Conservation (phyloP, 2,329 filamentous ascomycete genomes). For the Cladosporium sp. region DNA sequence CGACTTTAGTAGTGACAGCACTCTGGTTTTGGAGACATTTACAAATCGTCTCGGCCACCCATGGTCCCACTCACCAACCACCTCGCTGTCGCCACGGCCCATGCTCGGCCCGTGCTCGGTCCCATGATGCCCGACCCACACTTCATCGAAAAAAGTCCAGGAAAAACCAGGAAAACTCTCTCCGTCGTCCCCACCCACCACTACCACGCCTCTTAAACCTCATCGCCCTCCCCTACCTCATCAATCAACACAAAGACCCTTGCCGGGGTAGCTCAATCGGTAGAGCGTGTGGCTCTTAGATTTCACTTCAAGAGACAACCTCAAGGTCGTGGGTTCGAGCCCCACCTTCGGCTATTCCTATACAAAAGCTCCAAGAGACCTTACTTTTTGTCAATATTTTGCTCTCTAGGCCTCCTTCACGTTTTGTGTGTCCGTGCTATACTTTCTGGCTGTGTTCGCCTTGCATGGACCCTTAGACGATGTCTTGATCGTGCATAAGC, state of each 20-base stretch:
- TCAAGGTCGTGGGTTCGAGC: conserved; percentile 25
- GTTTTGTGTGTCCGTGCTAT: too few relatives aligned
- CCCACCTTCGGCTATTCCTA: conserved; percentile 26
- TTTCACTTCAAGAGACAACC: conserved; percentile 18
- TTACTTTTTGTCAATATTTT: background rate
- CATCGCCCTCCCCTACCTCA: background rate
- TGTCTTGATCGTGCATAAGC: too few relatives aligned
- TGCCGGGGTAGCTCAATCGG: conserved; percentile 49
- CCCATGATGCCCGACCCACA: background rate
- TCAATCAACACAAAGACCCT: conserved; percentile 3
- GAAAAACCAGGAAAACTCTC: background rate
- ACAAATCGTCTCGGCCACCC: too few relatives aligned
- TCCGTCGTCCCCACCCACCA: background rate
- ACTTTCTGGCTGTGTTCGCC: too few relatives aligned
- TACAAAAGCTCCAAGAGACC: conserved; percentile 8
- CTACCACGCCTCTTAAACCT: background rate
- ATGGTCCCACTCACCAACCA: background rate
- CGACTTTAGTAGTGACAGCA: too few relatives aligned
- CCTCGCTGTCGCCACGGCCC: background rate
- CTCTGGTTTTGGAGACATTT: too few relatives aligned
- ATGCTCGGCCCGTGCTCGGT: background rate
- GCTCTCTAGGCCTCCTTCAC: too few relatives aligned
- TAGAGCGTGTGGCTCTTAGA: conserved; percentile 50
- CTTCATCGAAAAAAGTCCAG: background rate
- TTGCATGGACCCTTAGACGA: too few relatives aligned